Conservation (phyloP, 306 rosid genomes). For the Castanea crenata region DNA sequence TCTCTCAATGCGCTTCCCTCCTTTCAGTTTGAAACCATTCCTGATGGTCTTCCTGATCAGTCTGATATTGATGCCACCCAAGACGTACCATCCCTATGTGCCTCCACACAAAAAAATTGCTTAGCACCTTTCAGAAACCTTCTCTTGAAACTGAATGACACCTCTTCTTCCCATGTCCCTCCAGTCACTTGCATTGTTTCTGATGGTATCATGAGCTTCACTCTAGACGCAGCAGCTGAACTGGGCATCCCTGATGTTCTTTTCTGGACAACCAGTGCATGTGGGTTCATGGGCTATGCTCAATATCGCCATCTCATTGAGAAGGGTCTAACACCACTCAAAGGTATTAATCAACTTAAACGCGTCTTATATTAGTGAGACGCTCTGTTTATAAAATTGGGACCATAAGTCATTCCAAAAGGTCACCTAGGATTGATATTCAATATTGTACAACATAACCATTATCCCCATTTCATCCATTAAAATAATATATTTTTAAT, state of each 20-base stretch:
- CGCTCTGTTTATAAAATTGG: too few relatives aligned
- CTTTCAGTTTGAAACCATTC: slow-evolving; percentile 33
- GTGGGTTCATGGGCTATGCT: slow-evolving; percentile 46
- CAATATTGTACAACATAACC: too few relatives aligned
- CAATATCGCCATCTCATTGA: slow-evolving; percentile 23
- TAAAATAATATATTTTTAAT: too few relatives aligned
- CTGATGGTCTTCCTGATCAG: slow-evolving; percentile 61
- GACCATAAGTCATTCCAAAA: too few relatives aligned
- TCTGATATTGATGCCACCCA: slow-evolving; percentile 43
- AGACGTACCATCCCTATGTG: slow-evolving; percentile 35
- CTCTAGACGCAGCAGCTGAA: slow-evolving; percentile 45
- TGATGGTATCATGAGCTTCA: slow-evolving; percentile 47
- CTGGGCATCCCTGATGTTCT: slow-evolving; percentile 42
- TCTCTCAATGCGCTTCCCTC: slow-evolving; percentile 27
- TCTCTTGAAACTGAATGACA: slow-evolving; percentile 28
- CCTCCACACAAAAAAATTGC: slow-evolving; percentile 34
- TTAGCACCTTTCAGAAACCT: slow-evolving; percentile 41
- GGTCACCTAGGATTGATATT: too few relatives aligned
- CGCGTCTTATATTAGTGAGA: too few relatives aligned
- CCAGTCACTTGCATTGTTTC: slow-evolving; percentile 47
- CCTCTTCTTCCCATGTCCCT: slow-evolving; percentile 22
- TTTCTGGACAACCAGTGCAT: slow-evolving; percentile 49
- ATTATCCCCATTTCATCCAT: too few relatives aligned
- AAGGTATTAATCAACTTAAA: slow-evolving; percentile 29
- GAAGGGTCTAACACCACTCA: slow-evolving; percentile 42